Conservation (phyloP, 108 stramenopile genomes). For the Discostella stelligeroides region DNA sequence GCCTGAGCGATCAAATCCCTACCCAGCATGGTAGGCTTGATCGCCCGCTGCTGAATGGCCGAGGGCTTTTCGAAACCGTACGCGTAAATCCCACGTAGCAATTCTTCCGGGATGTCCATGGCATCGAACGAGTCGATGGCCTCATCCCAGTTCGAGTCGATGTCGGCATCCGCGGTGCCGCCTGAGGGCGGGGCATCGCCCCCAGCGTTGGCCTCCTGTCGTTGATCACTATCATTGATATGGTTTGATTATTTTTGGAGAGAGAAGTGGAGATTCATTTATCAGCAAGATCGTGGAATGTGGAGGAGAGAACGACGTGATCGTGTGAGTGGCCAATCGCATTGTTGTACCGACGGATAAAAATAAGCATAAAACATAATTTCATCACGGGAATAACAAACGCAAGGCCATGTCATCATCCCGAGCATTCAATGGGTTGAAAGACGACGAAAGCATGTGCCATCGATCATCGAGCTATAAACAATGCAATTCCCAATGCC, state of each 20-base stretch:
- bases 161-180: constrained; percentile 87
- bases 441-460: too few species aligned
- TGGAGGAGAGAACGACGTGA: background rate
- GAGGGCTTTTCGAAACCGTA: constrained; percentile 99
- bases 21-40: constrained; percentile 95
- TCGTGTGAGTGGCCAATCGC: background rate
- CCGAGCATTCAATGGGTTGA: too few species aligned
- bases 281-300: too few species aligned
- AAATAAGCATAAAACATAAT: too few species aligned
- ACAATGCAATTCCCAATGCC: too few species aligned
- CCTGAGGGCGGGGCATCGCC: constrained; percentile 52
- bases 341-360: too few species aligned
- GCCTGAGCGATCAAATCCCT: constrained; percentile 99
- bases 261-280: too few species aligned
- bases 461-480: too few species aligned
- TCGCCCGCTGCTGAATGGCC: constrained; percentile 99
- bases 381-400: background rate
- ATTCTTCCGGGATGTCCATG: constrained; percentile 96
- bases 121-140: constrained; percentile 95
- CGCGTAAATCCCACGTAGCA: constrained; percentile 97
- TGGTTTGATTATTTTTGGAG: too few species aligned
- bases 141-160: constrained; percentile 93
- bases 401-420: background rate
- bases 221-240: constrained; percentile 38
- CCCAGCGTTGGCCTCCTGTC: constrained; percentile 38